Base-by-base conservation (phyloP, 129 eudicot species). In the Calendula officinalis region DNA sequence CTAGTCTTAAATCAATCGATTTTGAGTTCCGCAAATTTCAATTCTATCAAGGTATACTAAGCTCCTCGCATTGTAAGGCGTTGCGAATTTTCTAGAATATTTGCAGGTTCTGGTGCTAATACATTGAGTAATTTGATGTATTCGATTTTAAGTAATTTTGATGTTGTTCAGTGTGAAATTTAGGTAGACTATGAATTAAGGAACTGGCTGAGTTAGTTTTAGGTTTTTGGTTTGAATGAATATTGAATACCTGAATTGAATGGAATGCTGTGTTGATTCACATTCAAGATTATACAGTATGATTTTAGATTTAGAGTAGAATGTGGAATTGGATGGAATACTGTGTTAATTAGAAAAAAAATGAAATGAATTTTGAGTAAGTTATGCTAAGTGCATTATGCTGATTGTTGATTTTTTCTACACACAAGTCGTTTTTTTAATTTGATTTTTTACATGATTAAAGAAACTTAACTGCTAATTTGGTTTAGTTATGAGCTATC, bases 31-130 rank as follows among this genome's bases (percentile, higher is more conserved):
- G 30, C 10, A 5, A 5, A 48, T 46, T 40, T 39, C 36, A 12
- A 36, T 37, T 48, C 59, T 38, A 69, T 30, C 74, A 44, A 22
- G 73, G 64, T 68, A 68, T 68, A 42, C 36, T 33, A 40, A 68
- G 55, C 45, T 56, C 17, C 33, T 56, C 56, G 45, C 73, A 56
- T 68, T 68, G 73, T 7, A 33, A 42, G 7, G 12, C 42, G 43
- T 38, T 43, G 62, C 33, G 6, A 22, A 0, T 22, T 22, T 22
- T 22, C 30, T 22, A 17, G 2, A 66, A 36, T 2, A 13, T 36
- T 3, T 52, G 59, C 34, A 33, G 60, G 52, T 62, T 3, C 38
- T 11, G 38, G 15, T 22, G 27, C 9, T 0, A 6, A 2, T 51
- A 9, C 6, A 40, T 71, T 51, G 64, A 62, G 11, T 36, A 48